Conservation (phyloP, 2,329 filamentous ascomycete species). For the Aspergillus ochraceus region DNA sequence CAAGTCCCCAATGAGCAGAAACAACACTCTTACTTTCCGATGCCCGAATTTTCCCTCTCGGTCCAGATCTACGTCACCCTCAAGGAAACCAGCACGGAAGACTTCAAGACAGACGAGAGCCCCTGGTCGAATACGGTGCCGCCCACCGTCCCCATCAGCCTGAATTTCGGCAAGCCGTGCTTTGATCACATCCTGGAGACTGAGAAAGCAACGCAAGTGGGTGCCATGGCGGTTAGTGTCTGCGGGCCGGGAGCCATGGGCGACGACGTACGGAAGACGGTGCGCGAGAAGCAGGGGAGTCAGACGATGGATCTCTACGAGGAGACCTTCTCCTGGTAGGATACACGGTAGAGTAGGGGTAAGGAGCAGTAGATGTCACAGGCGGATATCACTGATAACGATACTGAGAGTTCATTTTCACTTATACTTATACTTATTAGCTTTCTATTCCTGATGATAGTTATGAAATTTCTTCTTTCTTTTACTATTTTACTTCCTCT, state of each 20-base stretch:
- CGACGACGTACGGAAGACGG: conserved; percentile 37
- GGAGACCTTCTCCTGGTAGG: conserved; percentile 39
- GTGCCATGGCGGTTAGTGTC: conserved; percentile 39
- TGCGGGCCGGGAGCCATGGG: conserved; percentile 39
- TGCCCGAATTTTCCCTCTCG: conserved; percentile 25
- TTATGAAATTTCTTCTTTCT: neutral
- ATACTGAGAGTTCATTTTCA: neutral
- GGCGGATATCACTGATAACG: neutral
- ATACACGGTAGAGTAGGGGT: neutral
- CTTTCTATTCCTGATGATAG: neutral
- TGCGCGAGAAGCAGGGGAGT: conserved; percentile 28
- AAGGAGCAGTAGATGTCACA: neutral
- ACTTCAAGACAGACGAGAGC: conserved; percentile 23
- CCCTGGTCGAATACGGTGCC: conserved; percentile 29
- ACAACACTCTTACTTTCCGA: conserved; percentile 25
- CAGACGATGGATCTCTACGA: conserved; percentile 37
- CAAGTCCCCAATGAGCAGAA: conserved; percentile 20
- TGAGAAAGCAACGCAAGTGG: conserved; percentile 31
- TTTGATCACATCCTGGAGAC: conserved; percentile 24
- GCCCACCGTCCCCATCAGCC: conserved; percentile 24
- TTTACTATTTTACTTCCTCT: neutral
- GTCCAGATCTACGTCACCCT: conserved; percentile 31
- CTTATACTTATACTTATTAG: neutral
- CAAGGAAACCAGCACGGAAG: conserved; percentile 24
- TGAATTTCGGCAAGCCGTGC: conserved; percentile 28